phyloP scores from a whole-genome alignment of 345 rosid genomes.

The Melaleuca quinquenervia region DNA sequence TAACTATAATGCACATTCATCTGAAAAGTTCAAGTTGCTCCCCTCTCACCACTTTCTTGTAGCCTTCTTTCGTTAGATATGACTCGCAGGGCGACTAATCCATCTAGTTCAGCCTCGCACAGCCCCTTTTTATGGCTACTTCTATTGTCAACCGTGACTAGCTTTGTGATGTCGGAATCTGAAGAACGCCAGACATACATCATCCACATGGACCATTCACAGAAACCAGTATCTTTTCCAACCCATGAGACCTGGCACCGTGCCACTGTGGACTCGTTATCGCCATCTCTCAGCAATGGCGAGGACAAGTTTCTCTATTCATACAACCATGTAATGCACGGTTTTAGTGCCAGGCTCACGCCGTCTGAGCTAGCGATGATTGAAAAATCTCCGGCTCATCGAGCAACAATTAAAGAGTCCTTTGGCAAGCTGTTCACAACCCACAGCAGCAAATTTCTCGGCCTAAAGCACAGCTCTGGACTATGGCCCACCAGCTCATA shows the following conservation, averaged over 20 bases:
- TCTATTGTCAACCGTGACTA: neutral
- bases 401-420: constrained; percentile 17
- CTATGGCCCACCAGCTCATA: neutral
- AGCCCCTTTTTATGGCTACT: neutral
- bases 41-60: neutral
- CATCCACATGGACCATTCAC: constrained; percentile 23
- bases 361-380: constrained; percentile 19
- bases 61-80: neutral
- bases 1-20: neutral
- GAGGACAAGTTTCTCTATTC: constrained; percentile 15
- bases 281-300: neutral
- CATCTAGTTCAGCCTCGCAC: neutral
- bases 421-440: constrained; percentile 28
- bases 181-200: constrained; percentile 18
- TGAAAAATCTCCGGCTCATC: constrained; percentile 29
- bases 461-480: constrained; percentile 7
- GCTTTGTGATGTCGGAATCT: neutral
- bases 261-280: constrained; percentile 1
- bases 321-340: constrained; percentile 27
- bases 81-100: neutral
- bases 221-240: constrained; percentile 18
- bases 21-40: neutral
- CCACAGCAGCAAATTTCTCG: constrained; percentile 25
- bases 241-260: constrained; percentile 20
- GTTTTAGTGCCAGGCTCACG: constrained; percentile 41